A percentile compares a stretch with the other conserved stretches of the same genome.
These are phyloP conservation scores for Fusarium sp. DNA, from an alignment of 2,329 filamentous ascomycete species.

Conservation along the genomic window DNA sequence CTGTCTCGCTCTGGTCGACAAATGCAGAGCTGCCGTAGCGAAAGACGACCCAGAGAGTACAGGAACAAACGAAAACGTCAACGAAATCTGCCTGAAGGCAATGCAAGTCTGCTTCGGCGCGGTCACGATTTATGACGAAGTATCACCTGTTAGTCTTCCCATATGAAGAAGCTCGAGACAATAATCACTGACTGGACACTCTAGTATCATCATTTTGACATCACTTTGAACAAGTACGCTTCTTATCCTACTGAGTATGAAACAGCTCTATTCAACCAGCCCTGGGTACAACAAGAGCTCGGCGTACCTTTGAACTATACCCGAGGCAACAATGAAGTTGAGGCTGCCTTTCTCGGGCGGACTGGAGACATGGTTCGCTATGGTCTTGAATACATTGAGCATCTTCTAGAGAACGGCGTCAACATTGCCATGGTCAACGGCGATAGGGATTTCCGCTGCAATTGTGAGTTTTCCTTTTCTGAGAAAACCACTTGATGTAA, in stretches of 20 bases:
- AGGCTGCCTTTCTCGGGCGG: conserved; percentile 65
- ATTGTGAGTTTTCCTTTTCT: conserved; percentile 58
- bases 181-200: not conserved
- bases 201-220: conserved; percentile 70
- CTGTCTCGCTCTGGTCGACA: conserved; percentile 63
- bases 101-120: conserved; percentile 34
- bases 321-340: conserved; percentile 52
- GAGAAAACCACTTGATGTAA: not conserved
- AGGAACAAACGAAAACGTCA: conserved; percentile 52
- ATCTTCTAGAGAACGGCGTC: conserved; percentile 69
- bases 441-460: conserved; percentile 69
- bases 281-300: conserved; percentile 66
- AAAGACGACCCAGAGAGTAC: conserved; percentile 53
- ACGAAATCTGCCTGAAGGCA: conserved; percentile 65
- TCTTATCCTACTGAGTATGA: conserved; percentile 72
- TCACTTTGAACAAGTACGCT: conserved; percentile 64
- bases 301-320: conserved; percentile 71
- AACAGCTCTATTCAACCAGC: conserved; percentile 70
- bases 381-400: conserved; percentile 58
- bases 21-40: conserved; percentile 56
- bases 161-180: not conserved
- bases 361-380: conserved; percentile 67
- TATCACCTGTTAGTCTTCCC: not conserved
- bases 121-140: conserved; percentile 4
- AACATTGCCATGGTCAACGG: conserved; percentile 77